Conservation (phyloP, 1,284 basidiomycete species). For the Entoloma clypeatum region DNA sequence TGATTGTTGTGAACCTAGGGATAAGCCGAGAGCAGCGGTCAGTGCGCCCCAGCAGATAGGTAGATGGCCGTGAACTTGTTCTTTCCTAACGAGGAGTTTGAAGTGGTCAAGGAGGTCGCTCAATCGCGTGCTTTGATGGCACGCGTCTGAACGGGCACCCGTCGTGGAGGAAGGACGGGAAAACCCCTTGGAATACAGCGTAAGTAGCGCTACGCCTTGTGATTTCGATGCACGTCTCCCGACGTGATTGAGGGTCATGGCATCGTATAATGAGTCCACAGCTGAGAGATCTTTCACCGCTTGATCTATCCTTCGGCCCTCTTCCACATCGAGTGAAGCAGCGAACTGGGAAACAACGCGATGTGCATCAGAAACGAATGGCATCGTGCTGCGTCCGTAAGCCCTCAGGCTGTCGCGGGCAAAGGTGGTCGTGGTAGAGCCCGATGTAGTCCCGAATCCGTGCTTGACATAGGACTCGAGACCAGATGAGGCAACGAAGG, state of each 20-base stretch:
- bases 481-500: slow-evolving; percentile 90
- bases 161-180: slow-evolving; percentile 42
- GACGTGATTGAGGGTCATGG: slow-evolving; percentile 88
- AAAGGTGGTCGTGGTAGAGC: slow-evolving; percentile 52
- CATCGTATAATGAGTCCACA: slow-evolving; percentile 79
- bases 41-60: slow-evolving; percentile 89
- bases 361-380: slow-evolving; percentile 76
- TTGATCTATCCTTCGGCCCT: slow-evolving; percentile 19
- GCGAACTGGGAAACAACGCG: slow-evolving; percentile 30
- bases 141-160: slow-evolving; percentile 20
- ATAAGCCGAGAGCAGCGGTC: slow-evolving; percentile 72
- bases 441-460: slow-evolving; percentile 58
- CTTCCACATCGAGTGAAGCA: slow-evolving; percentile 8
- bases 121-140: slow-evolving; percentile 26
- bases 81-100: slow-evolving; percentile 63
- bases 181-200: slow-evolving; percentile 84
- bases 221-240: slow-evolving; percentile 83
- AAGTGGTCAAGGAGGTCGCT: slow-evolving; percentile 55
- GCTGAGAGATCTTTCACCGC: slow-evolving; percentile 42
- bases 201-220: slow-evolving; percentile 91
- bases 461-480: slow-evolving; percentile 89
- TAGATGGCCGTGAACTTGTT: slow-evolving; percentile 75
- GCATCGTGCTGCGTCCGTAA: slow-evolving; percentile 72
- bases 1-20: slow-evolving; percentile 51
- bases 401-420: slow-evolving; percentile 66